Evolutionary conservation across 257 asterid species (phyloP), one percentile per base, ranked within the genome.

Genomic region (Nicotiana undulata): DNA sequence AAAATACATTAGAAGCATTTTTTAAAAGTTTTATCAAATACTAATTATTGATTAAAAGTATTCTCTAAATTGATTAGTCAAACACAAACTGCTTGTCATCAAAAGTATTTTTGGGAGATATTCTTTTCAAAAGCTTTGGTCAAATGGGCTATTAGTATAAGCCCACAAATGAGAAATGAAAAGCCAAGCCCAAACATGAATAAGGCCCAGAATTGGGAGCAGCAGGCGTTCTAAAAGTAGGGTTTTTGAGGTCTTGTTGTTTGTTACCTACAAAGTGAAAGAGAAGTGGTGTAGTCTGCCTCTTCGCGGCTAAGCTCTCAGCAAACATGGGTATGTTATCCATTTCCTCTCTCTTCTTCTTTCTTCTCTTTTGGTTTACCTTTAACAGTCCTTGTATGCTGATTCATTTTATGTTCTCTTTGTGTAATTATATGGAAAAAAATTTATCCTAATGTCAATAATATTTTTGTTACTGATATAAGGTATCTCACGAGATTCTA

Each of bases 401-500:
- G 24, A 64, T 64, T 29, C 74, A 64, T 65, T 16, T 16, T 29
- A 29, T 63, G 10, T 6, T 63, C 10, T 26, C 68, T 63, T 63
- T 63, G 9, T 29, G 22, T 29, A 29, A n/a, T 63, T 34, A 34
- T 34, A 34, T 34, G 40, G 40, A 34, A 34, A 34, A 34, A 32
- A 4, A n/a, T n/a, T n/a, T n/a, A n/a, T n/a, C n/a, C n/a, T n/a
- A n/a, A n/a, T 63, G 12, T 1, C 22, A 31, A 31, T 4, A 31
- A 31, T 4, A 31, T 65, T 3, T 22, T 31, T 16, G 3, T 31
- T 16, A 18, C 9, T 28, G 8, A 66, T 66, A 7, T 32, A 67
- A 90, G 96, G 96, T 88, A 91, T 93, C 83, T 93, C 97, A n/a
- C 89, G 96, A 22, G 97, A 93, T 76, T 91, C 96, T 70, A 93